A percentile compares a stretch with the other conserved stretches of the same genome.
These are phyloP conservation scores for Xylariaceae sp. DNA, from an alignment of 2,329 filamentous ascomycete species.

Conservation along the genomic window DNA sequence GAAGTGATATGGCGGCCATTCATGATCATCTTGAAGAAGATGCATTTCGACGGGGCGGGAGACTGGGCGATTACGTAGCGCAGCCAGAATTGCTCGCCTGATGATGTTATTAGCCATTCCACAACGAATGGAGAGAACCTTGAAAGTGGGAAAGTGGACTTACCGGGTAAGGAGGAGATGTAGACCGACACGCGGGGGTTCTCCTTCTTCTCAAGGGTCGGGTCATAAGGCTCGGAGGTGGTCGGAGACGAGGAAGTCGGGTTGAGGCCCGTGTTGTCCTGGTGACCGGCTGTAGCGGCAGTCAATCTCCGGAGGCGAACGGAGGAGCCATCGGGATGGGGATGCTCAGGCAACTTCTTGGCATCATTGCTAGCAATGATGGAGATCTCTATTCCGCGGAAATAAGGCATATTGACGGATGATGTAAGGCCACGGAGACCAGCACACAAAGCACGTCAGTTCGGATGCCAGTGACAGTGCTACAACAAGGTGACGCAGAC, in stretches of 20 bases:
- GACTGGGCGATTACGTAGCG: constrained; percentile 41
- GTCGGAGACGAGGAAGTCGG: constrained; percentile 16
- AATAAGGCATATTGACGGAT: constrained; percentile 41
- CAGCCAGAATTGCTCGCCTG: constrained; percentile 52
- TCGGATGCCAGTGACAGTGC: neutral
- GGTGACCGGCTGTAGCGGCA: constrained; percentile 4
- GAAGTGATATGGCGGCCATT: constrained; percentile 50
- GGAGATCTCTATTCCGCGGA: constrained; percentile 46
- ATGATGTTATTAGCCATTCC: neutral
- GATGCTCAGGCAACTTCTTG: constrained; percentile 47
- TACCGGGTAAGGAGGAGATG: constrained; percentile 52
- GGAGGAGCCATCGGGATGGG: constrained; percentile 49
- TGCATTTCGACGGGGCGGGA: constrained; percentile 33
- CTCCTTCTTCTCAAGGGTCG: constrained; percentile 29
- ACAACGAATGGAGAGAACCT: neutral
- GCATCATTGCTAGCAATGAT: constrained; percentile 36
- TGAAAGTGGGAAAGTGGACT: constrained; percentile 1
- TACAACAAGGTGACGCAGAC: neutral
- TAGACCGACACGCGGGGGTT: constrained; percentile 51
- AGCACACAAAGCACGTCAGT: neutral
- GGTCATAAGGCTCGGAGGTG: constrained; percentile 24
- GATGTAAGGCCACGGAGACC: neutral
- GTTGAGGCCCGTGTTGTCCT: constrained; percentile 4
- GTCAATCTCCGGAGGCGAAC: constrained; percentile 31
- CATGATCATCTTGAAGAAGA: constrained; percentile 54